Conservation (phyloP, 2,329 filamentous ascomycete species). For the Zarea fungicola region DNA sequence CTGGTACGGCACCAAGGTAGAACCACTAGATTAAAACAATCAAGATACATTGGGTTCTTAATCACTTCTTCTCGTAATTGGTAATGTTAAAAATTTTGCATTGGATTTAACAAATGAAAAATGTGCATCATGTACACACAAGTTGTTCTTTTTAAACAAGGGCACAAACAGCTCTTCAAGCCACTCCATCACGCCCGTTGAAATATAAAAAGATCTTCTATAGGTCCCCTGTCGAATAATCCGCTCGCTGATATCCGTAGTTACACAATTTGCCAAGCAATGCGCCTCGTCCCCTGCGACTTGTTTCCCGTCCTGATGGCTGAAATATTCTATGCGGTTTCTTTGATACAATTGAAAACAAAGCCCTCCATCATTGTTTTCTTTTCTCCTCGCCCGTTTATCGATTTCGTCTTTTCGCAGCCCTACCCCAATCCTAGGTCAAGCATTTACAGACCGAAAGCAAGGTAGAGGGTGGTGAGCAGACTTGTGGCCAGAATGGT, state of each 20-base stretch:
- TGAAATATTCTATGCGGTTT: background rate
- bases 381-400: too few relatives aligned
- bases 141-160: conserved; percentile 6
- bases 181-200: background rate
- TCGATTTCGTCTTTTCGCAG: too few relatives aligned
- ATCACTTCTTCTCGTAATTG: too few relatives aligned
- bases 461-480: conserved; percentile 38
- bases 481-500: conserved; percentile 45
- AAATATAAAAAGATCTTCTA: too few relatives aligned
- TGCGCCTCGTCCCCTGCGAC: background rate
- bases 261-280: conserved; percentile 3
- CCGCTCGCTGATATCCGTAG: conserved; percentile 7
- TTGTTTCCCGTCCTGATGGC: background rate
- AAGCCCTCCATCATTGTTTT: background rate
- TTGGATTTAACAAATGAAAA: conserved; percentile 9
- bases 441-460: conserved; percentile 40
- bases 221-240: conserved; percentile 3
- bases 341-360: conserved; percentile 13
- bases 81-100: background rate
- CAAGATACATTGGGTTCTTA: too few relatives aligned
- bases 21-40: too few relatives aligned
- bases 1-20: too few relatives aligned
- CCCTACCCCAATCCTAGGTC: too few relatives aligned
- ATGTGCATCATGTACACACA: conserved; percentile 4
- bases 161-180: background rate